Evolutionary conservation across 768 basidiomycete species (phyloP), one percentile per base, ranked within the genome.

Genomic region (Crassisporium funariophilum): DNA sequence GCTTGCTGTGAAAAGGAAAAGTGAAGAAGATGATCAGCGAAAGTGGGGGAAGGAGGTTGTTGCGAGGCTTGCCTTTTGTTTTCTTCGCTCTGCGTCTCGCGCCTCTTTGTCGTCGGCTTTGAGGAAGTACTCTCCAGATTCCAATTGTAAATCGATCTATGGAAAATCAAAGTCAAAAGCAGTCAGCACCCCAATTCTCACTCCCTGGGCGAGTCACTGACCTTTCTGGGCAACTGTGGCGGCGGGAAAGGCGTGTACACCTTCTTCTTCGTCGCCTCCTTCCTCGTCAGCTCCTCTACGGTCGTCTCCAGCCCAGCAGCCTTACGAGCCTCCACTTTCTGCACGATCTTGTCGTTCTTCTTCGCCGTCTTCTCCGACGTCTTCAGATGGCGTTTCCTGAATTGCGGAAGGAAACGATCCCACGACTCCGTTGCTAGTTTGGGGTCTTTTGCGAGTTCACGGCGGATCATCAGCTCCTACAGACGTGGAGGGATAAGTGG

Each of bases 211-310:
- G 29, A 46, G n/a, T 7, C 1, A 40, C 67, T 44, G 57, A 91
- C 91, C 78, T 98, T 98, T 57, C 92, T 84, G 27, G 95, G 95
- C 48, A 82, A 77, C 62, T 98, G 97, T 6, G 95, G 74, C 23
- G 97, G 97, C 27, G 97, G 97, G 82, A 98, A 99, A 1, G 97
- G 97, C n/a, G 97, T 98, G 68, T 98, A 98, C 12, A 84, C 76
- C 66, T 95, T 95, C 82, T 95, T 95, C 57, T 81, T 76, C 16
- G 72, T 73, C 57, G 77, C 70, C 42, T 74, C 72, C 52, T 71
- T 61, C 48, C 54, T 47, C 54, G 40, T 65, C 58, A n/a, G 72
- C 39, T 62, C 62, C 36, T 61, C 63, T 13, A 43, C 58, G 4
- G 58, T 59, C 3, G 62, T 63, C 12, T 76, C 75, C 16, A 87